Conservation (phyloP, 108 stramenopile genomes). For the Mayamaea pseudoterrestris region DNA sequence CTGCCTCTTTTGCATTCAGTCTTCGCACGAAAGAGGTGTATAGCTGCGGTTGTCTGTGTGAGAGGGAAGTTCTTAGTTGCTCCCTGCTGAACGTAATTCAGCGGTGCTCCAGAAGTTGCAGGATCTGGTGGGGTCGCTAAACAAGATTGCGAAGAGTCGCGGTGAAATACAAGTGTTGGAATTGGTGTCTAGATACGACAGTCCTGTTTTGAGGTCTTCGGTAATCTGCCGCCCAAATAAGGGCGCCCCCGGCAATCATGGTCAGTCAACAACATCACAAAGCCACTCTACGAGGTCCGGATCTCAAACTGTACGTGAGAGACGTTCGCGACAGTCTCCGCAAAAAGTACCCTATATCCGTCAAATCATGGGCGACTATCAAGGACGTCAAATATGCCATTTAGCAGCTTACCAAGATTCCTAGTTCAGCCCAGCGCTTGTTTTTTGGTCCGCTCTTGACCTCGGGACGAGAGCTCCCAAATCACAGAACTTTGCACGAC, state of each 20-base stretch:
- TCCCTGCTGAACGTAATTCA: no score
- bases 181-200: no score
- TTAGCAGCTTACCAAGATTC: constrained; percentile 49
- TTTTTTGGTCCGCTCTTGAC: constrained; percentile 69
- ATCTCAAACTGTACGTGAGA: constrained; percentile 70
- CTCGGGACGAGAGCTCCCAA: constrained; percentile 49
- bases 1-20: no score
- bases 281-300: constrained; percentile 18
- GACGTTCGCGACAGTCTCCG: constrained; percentile 57
- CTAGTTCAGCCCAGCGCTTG: constrained; percentile 47
- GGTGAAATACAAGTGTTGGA: no score
- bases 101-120: no score
- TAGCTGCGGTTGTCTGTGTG: no score
- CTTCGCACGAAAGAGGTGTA: no score
- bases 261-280: constrained; percentile 6
- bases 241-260: not conserved
- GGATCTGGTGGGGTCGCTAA: no score
- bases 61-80: no score
- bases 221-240: no score
- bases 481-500: constrained; percentile 75
- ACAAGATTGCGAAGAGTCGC: no score
- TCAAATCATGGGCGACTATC: constrained; percentile 74
- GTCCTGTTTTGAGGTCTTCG: no score
- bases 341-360: constrained; percentile 52
- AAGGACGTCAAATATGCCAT: constrained; percentile 77